phyloP scores from a whole-genome alignment of 768 basidiomycete species.

The Ephemerocybe angulata region DNA sequence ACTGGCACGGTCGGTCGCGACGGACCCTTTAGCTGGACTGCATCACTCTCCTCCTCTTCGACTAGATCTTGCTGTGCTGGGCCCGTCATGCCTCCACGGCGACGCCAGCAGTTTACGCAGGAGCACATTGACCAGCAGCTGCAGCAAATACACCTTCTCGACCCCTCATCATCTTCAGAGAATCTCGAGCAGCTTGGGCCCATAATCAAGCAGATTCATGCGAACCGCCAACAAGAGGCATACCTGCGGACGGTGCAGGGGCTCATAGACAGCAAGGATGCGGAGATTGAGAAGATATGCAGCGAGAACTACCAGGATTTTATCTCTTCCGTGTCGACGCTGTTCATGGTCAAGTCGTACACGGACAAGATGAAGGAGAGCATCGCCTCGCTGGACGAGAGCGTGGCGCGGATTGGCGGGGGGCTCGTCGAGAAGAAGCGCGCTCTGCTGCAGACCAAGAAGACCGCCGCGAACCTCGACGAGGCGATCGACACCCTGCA shows the following conservation, averaged over 20 bases:
- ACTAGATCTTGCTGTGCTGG: no score
- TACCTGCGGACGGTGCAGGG: constrained; percentile 81
- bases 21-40: constrained; percentile 10
- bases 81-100: constrained; percentile 67
- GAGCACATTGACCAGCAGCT: constrained; percentile 86
- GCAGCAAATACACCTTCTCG: constrained; percentile 86
- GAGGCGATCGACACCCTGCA: constrained; percentile 96
- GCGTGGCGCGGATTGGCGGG: constrained; percentile 83
- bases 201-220: constrained; percentile 90
- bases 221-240: constrained; percentile 81
- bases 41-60: constrained; percentile 7
- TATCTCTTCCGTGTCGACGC: constrained; percentile 92
- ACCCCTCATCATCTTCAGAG: constrained; percentile 84
- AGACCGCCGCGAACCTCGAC: constrained; percentile 91
- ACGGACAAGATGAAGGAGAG: constrained; percentile 91
- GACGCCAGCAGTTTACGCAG: constrained; percentile 72
- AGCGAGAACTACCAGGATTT: constrained; percentile 98
- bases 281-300: constrained; percentile 95
- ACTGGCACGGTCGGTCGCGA: constrained; percentile 17
- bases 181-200: constrained; percentile 95
- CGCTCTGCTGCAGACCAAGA: constrained; percentile 81
- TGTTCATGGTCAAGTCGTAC: constrained; percentile 94
- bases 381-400: constrained; percentile 84
- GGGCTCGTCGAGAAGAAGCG: constrained; percentile 93
- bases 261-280: constrained; percentile 93